Evolutionary conservation across 192 early-diverging fungal species (phyloP).

Genomic region (Neocallimastix lanati): DNA sequence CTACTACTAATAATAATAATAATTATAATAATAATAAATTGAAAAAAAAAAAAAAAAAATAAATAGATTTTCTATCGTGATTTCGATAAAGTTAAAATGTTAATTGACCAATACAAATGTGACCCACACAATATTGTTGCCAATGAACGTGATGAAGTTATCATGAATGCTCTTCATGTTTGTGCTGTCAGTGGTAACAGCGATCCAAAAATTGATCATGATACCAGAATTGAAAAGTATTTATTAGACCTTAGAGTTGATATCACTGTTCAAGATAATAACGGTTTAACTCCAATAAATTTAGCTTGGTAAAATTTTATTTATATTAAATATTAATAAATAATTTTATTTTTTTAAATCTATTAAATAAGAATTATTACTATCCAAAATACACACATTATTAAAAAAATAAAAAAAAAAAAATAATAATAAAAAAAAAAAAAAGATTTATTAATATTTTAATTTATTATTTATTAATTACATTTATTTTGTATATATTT

Average conservation of each 20-base stretch:
- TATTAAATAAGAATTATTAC: not conserved
- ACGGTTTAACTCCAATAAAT: not conserved
- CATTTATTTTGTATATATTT: no score
- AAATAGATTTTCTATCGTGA: not conserved
- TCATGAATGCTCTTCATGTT: not conserved
- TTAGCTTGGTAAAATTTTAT: not conserved
- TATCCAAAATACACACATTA: no score
- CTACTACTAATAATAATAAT: no score
- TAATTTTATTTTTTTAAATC: no score
- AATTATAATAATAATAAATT: no score
- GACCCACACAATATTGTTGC: not conserved
- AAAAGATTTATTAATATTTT: no score
- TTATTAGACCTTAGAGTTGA: not conserved
- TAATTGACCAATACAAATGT: not conserved
- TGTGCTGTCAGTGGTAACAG: not conserved
- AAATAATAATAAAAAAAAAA: no score
- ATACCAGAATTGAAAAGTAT: not conserved
- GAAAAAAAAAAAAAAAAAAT: no score
- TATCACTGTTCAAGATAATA: not conserved
- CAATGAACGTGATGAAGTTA: not conserved
- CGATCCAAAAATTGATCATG: not conserved
- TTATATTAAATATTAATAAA: not conserved
- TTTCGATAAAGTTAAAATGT: not conserved
- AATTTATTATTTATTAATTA: no score
- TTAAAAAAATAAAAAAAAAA: no score